Percentiles rank a stretch among this genome's conserved stretches.
These are phyloP conservation scores for Penicillium psychrofluorescens DNA, from an alignment of 495 filamentous ascomycete genomes.

Conservation along the genomic window DNA sequence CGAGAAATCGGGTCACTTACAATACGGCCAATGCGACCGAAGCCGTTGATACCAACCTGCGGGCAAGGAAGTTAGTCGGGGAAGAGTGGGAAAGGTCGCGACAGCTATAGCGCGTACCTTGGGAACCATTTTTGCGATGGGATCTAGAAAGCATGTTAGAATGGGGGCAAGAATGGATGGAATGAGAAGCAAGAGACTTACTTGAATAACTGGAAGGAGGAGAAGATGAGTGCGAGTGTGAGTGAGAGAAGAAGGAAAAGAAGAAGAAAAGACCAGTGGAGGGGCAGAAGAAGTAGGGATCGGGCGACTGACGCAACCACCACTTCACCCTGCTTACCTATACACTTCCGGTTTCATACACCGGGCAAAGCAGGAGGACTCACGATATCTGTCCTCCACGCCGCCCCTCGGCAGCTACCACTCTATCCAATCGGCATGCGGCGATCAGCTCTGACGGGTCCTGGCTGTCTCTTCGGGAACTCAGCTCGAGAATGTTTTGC, in stretches of 20 bases:
- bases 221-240: slow-evolving; percentile 10
- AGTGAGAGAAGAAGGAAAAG: slow-evolving; percentile 23
- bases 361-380: slow-evolving; percentile 44
- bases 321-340: not conserved
- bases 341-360: slow-evolving; percentile 44
- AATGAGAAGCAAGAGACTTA: slow-evolving; percentile 1
- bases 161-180: slow-evolving; percentile 1
- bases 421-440: slow-evolving; percentile 24
- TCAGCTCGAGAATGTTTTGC: slow-evolving; percentile 27
- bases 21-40: slow-evolving; percentile 98
- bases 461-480: slow-evolving; percentile 12
- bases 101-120: slow-evolving; percentile 21
- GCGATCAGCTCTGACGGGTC: slow-evolving; percentile 12
- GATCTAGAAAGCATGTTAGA: slow-evolving; percentile 6
- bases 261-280: slow-evolving; percentile 10
- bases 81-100: not conserved
- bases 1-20: slow-evolving; percentile 38
- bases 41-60: slow-evolving; percentile 97
- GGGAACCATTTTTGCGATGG: slow-evolving; percentile 35
- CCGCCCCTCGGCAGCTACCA: slow-evolving; percentile 29
- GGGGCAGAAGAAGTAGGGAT: slow-evolving; percentile 20
- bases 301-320: slow-evolving; percentile 38
- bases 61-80: slow-evolving; percentile 14
- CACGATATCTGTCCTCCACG: slow-evolving; percentile 29
- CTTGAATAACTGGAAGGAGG: slow-evolving; percentile 5